Percentiles rank a stretch among this genome's conserved stretches.
These are phyloP conservation scores for Trypanosoma avium DNA, from an alignment of 208 protist species.

Conservation along the genomic window DNA sequence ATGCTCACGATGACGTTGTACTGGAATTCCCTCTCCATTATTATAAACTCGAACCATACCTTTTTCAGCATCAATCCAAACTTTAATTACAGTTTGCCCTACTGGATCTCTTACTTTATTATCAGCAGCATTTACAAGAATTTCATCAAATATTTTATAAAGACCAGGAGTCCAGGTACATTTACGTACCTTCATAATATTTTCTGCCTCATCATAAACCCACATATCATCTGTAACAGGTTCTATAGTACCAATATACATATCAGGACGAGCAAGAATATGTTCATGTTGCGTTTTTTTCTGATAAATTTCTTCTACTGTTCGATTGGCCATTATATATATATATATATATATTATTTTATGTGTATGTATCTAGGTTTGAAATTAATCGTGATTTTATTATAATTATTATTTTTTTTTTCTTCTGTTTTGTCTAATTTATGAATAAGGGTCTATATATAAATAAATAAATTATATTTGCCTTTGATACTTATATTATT, in stretches of 20 bases:
- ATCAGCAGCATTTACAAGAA: conserved; percentile 99
- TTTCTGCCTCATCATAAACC: conserved; percentile 93
- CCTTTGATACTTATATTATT: conserved; percentile 22
- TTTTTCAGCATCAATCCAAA: conserved; percentile 94
- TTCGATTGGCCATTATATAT: conserved; percentile 32
- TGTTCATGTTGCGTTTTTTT: conserved; percentile 98
- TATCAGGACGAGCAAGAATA: conserved; percentile 98
- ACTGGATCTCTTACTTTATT: conserved; percentile 97
- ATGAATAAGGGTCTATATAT: conserved; percentile 1
- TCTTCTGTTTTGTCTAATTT: neutral
- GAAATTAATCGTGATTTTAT: neutral
- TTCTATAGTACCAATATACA: conserved; percentile 98
- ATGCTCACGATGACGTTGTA: conserved; percentile 96
- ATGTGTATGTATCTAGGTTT: conserved; percentile 24
- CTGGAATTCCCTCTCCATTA: conserved; percentile 98
- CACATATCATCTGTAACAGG: conserved; percentile 93
- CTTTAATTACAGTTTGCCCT: conserved; percentile 91
- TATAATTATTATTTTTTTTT: neutral
- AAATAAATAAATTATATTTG: conserved; percentile 7
- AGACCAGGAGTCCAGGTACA: conserved; percentile 98
- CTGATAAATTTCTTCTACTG: conserved; percentile 97
- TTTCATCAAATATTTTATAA: conserved; percentile 99
- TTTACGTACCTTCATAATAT: conserved; percentile 92
- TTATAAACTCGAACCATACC: conserved; percentile 97
- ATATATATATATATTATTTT: conserved; percentile 31